Conservation (phyloP, 805 yeast genomes). For the Gaillardinia entomophila region DNA sequence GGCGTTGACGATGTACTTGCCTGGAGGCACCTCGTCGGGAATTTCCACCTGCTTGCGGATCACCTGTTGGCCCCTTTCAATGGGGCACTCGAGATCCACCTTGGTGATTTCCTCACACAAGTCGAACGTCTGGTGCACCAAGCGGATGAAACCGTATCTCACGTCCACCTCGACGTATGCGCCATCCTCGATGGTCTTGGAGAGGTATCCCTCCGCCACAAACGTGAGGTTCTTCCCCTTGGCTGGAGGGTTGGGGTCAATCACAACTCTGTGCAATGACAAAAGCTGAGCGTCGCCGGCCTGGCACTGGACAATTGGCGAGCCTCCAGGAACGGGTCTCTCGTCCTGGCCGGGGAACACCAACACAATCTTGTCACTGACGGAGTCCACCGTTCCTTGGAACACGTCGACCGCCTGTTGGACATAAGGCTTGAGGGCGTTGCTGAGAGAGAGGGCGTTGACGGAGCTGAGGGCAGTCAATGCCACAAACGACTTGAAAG, state of each 20-base stretch:
- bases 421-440: neutral
- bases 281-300: slow-evolving; percentile 56
- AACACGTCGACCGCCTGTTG: neutral
- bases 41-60: slow-evolving; percentile 71
- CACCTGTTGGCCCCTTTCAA: slow-evolving; percentile 60
- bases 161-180: slow-evolving; percentile 95
- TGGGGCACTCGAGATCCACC: slow-evolving; percentile 83
- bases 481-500: neutral
- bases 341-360: slow-evolving; percentile 26
- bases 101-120: slow-evolving; percentile 82
- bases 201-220: slow-evolving; percentile 62
- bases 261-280: slow-evolving; percentile 48
- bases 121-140: slow-evolving; percentile 86
- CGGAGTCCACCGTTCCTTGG: neutral
- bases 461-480: neutral
- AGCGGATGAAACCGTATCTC: slow-evolving; percentile 82
- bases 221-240: slow-evolving; percentile 83
- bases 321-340: slow-evolving; percentile 83
- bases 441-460: neutral
- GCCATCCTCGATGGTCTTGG: slow-evolving; percentile 62
- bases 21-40: slow-evolving; percentile 94
- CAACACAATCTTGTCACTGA: slow-evolving; percentile 1
- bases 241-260: slow-evolving; percentile 83
- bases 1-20: slow-evolving; percentile 80
- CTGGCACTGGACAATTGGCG: slow-evolving; percentile 82